Evolutionary conservation across 2,329 filamentous ascomycete genomes (phyloP), one percentile per base, ranked within the genome.

Genomic region (Sclerotinia glacialis): DNA sequence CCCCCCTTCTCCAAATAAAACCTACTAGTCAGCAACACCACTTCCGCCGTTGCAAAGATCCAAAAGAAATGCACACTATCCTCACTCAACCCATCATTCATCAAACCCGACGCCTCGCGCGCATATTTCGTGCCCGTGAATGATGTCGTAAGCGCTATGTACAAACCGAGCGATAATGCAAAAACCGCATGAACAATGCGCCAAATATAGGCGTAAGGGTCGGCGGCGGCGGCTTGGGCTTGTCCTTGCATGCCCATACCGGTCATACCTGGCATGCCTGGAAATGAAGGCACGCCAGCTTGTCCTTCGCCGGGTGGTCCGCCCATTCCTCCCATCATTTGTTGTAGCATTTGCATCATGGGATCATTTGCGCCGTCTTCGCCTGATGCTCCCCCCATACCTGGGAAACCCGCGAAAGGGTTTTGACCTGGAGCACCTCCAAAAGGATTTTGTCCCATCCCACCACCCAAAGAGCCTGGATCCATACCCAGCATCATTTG

Each of bases 21-120:
- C 31, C 90, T 82, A 40, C 85, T 87, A 1, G 86, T 89, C 70
- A 94, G 85, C 69, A 94, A 80, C 64, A 91, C 76, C 14, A 91
- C 83, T 79, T 95, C 90, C 42, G 86, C 88, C 0, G 90, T 92
- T 7, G 90, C 88, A 75, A 94, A 95, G n/a, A 90, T 83, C 80
- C 88, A 92, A 78, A 94, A 93, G 78, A 93, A 89, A 69, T 83
- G 82, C 55, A 80, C 80, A 50, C 81, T 75, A 44, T 77, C 75
- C 66, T 76, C 75, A 62, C 77, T 77, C 64, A 79, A 71, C 65
- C 75, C 69, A 28, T 56, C 37, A 50, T 46, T 31, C n/a, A 26
- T 23, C 34, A 67, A 23, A 9, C 11, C 31, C 3, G 49, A 53
- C 8, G 55, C 44, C 16, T 61, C 55, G n/a, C 64, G 49, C 75